Conservation (phyloP, 345 rosid genomes). For the Cardiospermum halicacabum region DNA sequence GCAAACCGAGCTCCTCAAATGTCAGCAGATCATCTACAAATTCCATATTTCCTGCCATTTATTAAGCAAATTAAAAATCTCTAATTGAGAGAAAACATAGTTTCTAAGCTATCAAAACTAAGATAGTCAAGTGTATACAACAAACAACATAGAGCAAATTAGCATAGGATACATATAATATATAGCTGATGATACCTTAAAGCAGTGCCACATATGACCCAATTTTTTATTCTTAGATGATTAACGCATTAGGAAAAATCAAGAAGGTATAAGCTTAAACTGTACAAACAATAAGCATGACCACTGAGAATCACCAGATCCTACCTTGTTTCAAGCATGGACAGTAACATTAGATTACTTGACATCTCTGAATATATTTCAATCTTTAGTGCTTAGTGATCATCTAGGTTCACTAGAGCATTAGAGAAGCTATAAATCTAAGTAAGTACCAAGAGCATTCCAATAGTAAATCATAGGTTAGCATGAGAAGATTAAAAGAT, state of each 20-base stretch:
- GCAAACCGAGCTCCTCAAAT: slow-evolving; percentile 63
- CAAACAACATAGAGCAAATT: not conserved
- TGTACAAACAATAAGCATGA: not conserved
- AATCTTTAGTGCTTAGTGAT: not conserved
- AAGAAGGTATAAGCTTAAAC: not conserved
- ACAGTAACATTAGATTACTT: not conserved
- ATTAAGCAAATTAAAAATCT: slow-evolving; percentile 12
- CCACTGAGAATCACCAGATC: not conserved
- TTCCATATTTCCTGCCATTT: slow-evolving; percentile 79
- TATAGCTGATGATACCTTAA: not conserved
- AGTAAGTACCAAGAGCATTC: not conserved
- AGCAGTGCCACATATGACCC: not conserved
- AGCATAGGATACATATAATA: not conserved
- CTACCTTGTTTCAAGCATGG: not conserved
- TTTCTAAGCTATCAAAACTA: not conserved
- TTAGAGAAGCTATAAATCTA: not conserved
- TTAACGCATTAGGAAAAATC: not conserved
- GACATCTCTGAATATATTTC: not conserved
- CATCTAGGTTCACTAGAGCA: not conserved
- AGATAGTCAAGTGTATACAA: not conserved
- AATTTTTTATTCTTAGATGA: not conserved
- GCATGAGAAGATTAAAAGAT: not conserved
- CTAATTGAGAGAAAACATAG: slow-evolving; percentile 3
- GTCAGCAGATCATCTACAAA: slow-evolving; percentile 87
- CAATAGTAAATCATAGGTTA: not conserved